These are phyloP conservation scores for Beta macrorhiza DNA, from an alignment of 179 eudicot species.

Conservation along the genomic window DNA sequence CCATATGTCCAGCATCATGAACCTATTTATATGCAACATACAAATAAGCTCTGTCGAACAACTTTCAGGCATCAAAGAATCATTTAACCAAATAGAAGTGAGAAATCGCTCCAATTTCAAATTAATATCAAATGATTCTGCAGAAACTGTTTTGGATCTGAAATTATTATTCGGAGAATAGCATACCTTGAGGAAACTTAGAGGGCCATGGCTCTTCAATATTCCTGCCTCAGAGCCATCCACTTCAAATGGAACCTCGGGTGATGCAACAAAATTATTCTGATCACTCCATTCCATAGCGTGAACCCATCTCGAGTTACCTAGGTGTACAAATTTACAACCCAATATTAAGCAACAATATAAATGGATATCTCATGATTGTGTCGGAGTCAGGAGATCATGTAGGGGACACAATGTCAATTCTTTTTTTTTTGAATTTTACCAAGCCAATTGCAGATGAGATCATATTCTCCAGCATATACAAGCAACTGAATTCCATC, in stretches of 20 bases:
- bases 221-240: constrained; percentile 50
- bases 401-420: not conserved
- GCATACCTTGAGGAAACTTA: constrained; percentile 64
- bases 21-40: constrained; percentile 25
- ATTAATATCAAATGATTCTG: not conserved
- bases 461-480: constrained; percentile 90
- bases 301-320: constrained; percentile 69
- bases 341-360: not conserved
- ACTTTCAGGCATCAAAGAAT: not conserved
- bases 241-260: constrained; percentile 51
- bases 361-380: not conserved
- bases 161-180: not conserved
- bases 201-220: constrained; percentile 53
- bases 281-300: constrained; percentile 66
- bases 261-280: constrained; percentile 44
- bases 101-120: not conserved
- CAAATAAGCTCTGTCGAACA: not conserved
- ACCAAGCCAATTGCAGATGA: constrained; percentile 94
- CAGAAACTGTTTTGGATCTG: not conserved
- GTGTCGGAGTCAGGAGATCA: not conserved
- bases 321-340: constrained; percentile 29
- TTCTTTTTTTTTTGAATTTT: not conserved
- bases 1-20: constrained; percentile 50
- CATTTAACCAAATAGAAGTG: not conserved
- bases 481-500: constrained; percentile 66